These are phyloP conservation scores for Sporothrix brunneoviolacea DNA, from an alignment of 2,329 filamentous ascomycete species.

Conservation along the genomic window DNA sequence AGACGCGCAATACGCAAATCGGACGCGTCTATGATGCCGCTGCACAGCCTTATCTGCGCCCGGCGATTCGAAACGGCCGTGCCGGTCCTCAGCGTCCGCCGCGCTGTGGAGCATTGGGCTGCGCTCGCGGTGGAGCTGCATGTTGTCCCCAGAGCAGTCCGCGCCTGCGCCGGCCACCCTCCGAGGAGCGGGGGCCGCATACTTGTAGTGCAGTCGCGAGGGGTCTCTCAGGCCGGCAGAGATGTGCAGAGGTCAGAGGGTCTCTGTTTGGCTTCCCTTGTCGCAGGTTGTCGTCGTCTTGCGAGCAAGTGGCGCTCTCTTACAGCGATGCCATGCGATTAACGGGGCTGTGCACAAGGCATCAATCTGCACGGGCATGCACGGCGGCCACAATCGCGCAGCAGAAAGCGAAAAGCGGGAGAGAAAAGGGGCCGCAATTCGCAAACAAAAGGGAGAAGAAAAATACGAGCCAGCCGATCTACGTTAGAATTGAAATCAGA, in stretches of 20 bases:
- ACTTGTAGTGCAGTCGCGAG: too few species aligned
- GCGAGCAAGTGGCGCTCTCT: not conserved
- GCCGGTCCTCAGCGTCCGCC: not conserved
- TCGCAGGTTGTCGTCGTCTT: not conserved
- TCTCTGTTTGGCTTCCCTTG: not conserved
- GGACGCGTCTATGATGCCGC: not conserved
- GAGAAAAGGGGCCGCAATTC: not conserved
- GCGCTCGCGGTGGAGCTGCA: not conserved
- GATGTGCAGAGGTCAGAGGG: not conserved
- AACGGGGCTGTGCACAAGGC: not conserved
- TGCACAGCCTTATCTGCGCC: not conserved
- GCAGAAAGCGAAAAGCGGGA: too few species aligned
- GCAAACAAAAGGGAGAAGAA: not conserved
- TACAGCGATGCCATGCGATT: conserved; percentile 13
- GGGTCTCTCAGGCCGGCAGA: too few species aligned
- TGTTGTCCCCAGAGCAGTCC: not conserved
- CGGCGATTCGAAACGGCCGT: not conserved
- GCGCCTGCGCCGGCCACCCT: not conserved
- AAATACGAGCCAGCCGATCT: not conserved
- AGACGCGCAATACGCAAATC: not conserved
- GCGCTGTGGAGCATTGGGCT: not conserved
- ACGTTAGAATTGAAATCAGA: too few species aligned
- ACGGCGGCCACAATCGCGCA: too few species aligned
- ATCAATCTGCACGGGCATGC: too few species aligned
- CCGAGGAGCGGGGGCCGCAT: conserved; percentile 4